A percentile compares a stretch with the other conserved stretches of the same genome.
phyloP scores from a whole-genome alignment of 352 stramenopile species.

The Globisporangium emineosum region DNA sequence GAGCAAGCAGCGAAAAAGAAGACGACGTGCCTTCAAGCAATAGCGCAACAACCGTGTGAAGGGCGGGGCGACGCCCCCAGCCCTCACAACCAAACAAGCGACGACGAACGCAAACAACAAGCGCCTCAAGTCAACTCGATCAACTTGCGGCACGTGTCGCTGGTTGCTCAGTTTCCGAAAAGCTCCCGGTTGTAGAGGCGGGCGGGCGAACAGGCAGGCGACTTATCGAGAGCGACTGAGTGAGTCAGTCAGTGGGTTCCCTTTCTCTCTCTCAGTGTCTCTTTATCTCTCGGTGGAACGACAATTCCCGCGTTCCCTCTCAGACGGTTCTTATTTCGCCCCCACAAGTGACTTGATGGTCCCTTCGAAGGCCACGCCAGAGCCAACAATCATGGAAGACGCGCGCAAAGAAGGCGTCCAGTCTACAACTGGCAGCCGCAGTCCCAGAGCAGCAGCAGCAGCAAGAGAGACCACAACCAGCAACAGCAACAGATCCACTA shows the following conservation, averaged over 20 bases:
- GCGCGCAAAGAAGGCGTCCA: slow-evolving; percentile 7
- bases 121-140: background rate
- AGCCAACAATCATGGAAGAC: slow-evolving; percentile 6
- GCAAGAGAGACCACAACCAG: background rate
- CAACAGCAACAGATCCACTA: background rate
- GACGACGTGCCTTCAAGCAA: background rate
- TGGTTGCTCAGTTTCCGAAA: background rate
- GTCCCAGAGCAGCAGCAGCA: background rate
- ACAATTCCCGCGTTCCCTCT: background rate
- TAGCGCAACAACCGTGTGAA: background rate
- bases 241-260: background rate
- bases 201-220: background rate
- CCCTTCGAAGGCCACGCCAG: background rate
- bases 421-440: background rate
- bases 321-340: too few relatives aligned
- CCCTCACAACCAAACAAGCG: background rate
- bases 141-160: background rate
- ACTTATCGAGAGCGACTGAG: background rate
- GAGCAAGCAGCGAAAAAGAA: slow-evolving; percentile 2
- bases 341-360: slow-evolving; percentile 12
- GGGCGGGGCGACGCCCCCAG: background rate
- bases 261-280: background rate
- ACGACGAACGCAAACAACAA: background rate
- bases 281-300: background rate
- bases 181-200: background rate